Percentiles rank a stretch among this genome's conserved stretches.
These are phyloP conservation scores for Camellia sinensis DNA, from an alignment of 148 eudicot species.

Conservation along the genomic window DNA sequence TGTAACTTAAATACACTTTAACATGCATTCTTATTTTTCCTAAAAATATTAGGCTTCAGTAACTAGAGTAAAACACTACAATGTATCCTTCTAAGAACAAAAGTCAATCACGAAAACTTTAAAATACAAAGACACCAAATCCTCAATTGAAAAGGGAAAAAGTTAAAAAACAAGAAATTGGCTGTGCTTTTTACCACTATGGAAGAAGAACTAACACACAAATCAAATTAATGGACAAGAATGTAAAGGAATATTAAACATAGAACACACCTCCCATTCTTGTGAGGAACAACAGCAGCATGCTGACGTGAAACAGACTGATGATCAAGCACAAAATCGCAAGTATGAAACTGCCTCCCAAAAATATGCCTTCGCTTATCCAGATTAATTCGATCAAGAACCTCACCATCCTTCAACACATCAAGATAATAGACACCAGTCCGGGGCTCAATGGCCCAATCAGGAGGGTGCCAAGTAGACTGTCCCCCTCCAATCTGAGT, in stretches of 20 bases:
- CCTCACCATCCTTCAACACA: constrained; percentile 80
- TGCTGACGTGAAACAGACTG: constrained; percentile 97
- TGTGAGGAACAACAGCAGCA: constrained; percentile 95
- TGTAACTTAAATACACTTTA: background rate
- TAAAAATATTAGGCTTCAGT: background rate
- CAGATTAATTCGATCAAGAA: constrained; percentile 61
- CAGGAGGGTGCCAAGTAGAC: constrained; percentile 95
- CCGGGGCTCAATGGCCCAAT: constrained; percentile 97
- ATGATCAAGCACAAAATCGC: constrained; percentile 95
- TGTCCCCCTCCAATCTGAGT: constrained; percentile 86
- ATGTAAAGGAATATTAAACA: background rate
- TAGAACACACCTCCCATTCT: constrained; percentile 71
- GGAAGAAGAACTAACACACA: background rate
- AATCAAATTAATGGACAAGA: background rate
- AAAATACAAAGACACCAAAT: background rate
- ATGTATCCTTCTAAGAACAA: background rate
- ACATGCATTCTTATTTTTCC: background rate
- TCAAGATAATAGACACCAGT: constrained; percentile 84
- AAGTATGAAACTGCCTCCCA: constrained; percentile 88
- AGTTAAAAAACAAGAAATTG: background rate
- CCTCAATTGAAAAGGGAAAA: background rate
- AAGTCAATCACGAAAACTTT: background rate
- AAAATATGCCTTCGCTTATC: constrained; percentile 77
- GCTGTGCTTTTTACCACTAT: background rate
- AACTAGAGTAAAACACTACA: background rate